Evolutionary conservation across 2,329 filamentous ascomycete species (phyloP), one percentile per base, ranked within the genome.

Genomic region (Ophiocordyceps polyrhachis-furcata): DNA sequence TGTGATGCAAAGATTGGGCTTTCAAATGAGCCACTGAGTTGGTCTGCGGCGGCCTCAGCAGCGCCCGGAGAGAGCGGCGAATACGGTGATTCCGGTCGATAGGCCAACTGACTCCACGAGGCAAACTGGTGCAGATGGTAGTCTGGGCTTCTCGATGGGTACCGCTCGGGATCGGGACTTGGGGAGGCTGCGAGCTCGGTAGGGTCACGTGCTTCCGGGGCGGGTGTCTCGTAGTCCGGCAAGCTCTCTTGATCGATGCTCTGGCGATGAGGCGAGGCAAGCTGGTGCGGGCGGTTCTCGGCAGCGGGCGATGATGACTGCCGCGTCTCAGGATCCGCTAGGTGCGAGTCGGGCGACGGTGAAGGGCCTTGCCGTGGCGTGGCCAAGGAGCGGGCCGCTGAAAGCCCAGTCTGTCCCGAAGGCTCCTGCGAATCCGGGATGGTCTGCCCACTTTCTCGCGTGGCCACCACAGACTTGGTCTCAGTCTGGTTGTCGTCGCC

Each of bases 371-470:
- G 42, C 13, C 15, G 38, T 6, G 25, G 19, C 21, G 11, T 23
- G 7, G 17, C 35, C n/a, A 19, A 17, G 12, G 21, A 29, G 28
- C 40, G 8, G 15, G 32, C 35, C 7, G 7, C 25, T 41, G 51
- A 50, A 5, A 53, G 49, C 46, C 49, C 53, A 13, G 50, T 49
- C 44, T 51, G 52, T 12, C 50, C 52, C n/a, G 57, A 57, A 11
- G 48, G 49, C 31, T 63, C 65, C 47, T 69, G 64, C 1, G 67
- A 70, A 47, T 69, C 66, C 0, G 64, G 64, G 21, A 70, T 63
- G 4, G 62, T 67, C 23, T 50, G 50, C 44, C 59, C 56, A 46
- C 59, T 65, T 35, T 58, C 46, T 23, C 56, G 50, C 5, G 56
- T 53, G 17, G 56, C 49, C 45, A 28, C 25, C n/a, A 66, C 44